A percentile compares a stretch with the other conserved stretches of the same genome.
Conservation (phyloP, 192 early-diverging fungal species). For the Neocallimastix lanati region DNA sequence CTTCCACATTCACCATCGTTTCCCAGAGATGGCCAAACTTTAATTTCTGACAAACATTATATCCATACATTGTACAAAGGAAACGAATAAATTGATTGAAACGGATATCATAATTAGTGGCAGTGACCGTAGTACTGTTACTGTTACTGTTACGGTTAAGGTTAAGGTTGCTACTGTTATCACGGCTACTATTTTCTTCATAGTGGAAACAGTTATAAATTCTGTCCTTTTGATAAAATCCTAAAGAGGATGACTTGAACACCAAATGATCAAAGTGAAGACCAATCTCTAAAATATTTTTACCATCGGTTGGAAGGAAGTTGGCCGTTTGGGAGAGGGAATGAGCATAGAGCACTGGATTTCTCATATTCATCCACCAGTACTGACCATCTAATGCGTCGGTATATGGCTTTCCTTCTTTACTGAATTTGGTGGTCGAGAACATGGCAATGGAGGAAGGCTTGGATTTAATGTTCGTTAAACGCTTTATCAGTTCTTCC, state of each 20-base stretch:
- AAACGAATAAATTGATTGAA: not conserved
- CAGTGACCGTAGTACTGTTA: too few relatives aligned
- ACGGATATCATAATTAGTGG: not conserved
- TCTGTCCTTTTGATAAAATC: not conserved
- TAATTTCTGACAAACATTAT: not conserved
- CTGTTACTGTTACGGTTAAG: too few relatives aligned
- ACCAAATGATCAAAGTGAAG: not conserved
- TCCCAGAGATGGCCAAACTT: not conserved
- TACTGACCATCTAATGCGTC: not conserved
- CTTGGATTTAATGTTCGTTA: not conserved
- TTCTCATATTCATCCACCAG: not conserved
- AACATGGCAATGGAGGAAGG: not conserved
- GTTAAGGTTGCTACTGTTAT: too few relatives aligned
- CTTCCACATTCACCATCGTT: not conserved
- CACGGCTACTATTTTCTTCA: not conserved
- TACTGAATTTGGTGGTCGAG: not conserved
- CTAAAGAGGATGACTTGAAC: not conserved
- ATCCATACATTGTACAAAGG: not conserved
- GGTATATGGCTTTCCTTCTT: not conserved
- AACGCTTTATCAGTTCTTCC: not conserved
- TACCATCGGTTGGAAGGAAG: not conserved
- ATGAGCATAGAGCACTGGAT: not conserved
- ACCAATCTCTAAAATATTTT: not conserved
- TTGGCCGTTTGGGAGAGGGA: not conserved
- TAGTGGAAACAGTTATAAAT: not conserved